Evolutionary conservation across 1,284 basidiomycete genomes (phyloP).

Genomic region (Puccinia horiana): DNA sequence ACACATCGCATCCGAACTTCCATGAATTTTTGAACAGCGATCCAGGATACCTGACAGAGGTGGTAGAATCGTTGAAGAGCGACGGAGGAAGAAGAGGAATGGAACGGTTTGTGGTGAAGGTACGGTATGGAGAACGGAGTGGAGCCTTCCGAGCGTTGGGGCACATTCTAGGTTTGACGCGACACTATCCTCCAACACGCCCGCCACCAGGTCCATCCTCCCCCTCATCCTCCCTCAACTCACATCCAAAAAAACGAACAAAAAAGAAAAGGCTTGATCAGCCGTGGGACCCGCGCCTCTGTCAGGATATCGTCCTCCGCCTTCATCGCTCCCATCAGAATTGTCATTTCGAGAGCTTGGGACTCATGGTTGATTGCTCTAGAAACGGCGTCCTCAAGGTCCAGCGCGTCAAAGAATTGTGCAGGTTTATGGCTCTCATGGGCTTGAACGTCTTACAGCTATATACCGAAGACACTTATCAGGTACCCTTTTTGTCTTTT

Average conservation of each 20-base stretch:
- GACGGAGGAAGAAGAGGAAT: background rate
- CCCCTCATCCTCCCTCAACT: background rate
- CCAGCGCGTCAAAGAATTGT: constrained; percentile 55
- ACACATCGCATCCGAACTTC: constrained; percentile 26
- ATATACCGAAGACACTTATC: constrained; percentile 50
- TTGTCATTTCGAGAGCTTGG: constrained; percentile 53
- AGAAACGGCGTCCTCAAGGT: constrained; percentile 59
- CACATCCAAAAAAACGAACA: background rate
- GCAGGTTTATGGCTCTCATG: constrained; percentile 56
- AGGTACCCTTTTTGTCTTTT: background rate
- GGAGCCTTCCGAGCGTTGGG: constrained; percentile 30
- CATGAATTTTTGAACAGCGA: constrained; percentile 18
- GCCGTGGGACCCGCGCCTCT: background rate
- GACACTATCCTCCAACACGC: background rate
- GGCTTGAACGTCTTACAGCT: constrained; percentile 58
- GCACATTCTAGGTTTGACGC: constrained; percentile 23
- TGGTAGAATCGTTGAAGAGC: background rate
- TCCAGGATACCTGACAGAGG: background rate
- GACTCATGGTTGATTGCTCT: constrained; percentile 60
- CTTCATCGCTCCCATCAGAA: background rate
- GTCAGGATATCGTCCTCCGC: background rate
- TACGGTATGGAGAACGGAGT: background rate
- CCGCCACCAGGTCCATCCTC: background rate
- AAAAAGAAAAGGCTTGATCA: too few relatives aligned
- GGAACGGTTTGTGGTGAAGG: constrained; percentile 18